These are phyloP conservation scores for Populus ilicifolia DNA, from an alignment of 345 rosid species.

Conservation along the genomic window DNA sequence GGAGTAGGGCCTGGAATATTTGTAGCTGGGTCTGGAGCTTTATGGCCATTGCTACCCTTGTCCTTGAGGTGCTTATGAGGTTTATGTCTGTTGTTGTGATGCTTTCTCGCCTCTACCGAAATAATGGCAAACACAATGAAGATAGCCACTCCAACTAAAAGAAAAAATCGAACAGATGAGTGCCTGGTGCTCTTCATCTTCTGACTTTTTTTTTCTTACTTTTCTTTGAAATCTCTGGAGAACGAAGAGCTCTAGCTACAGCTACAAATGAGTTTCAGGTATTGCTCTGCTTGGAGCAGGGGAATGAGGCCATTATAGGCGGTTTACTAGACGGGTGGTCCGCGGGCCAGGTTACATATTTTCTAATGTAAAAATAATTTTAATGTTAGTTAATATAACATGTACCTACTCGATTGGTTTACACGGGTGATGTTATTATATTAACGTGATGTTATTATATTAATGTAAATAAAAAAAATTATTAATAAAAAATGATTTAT, in stretches of 20 bases:
- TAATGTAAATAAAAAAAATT: too few relatives aligned
- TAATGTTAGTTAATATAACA: too few relatives aligned
- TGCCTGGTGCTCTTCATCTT: slow-evolving; percentile 32
- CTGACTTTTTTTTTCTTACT: neutral
- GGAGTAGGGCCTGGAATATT: slow-evolving; percentile 29
- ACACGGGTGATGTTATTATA: too few relatives aligned
- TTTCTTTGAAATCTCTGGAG: neutral
- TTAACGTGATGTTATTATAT: too few relatives aligned
- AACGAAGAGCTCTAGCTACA: neutral
- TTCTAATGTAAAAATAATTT: too few relatives aligned
- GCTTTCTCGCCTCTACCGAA: slow-evolving; percentile 47
- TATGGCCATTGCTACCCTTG: slow-evolving; percentile 10
- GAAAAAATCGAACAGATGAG: slow-evolving; percentile 17
- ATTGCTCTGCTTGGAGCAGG: slow-evolving; percentile 7
- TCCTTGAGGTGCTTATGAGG: slow-evolving; percentile 31
- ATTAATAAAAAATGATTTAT: too few relatives aligned
- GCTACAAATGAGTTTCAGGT: slow-evolving; percentile 2
- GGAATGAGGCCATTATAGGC: slow-evolving; percentile 29
- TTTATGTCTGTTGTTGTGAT: slow-evolving; percentile 29
- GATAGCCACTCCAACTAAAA: slow-evolving; percentile 12
- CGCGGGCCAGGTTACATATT: too few relatives aligned
- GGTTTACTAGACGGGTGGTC: slow-evolving; percentile 19
- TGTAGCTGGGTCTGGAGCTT: slow-evolving; percentile 10
- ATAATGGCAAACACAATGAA: slow-evolving; percentile 21
- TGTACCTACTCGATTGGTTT: too few relatives aligned